phyloP scores from a whole-genome alignment of 2,329 filamentous ascomycete species.

The Calonectria ilicicola region DNA sequence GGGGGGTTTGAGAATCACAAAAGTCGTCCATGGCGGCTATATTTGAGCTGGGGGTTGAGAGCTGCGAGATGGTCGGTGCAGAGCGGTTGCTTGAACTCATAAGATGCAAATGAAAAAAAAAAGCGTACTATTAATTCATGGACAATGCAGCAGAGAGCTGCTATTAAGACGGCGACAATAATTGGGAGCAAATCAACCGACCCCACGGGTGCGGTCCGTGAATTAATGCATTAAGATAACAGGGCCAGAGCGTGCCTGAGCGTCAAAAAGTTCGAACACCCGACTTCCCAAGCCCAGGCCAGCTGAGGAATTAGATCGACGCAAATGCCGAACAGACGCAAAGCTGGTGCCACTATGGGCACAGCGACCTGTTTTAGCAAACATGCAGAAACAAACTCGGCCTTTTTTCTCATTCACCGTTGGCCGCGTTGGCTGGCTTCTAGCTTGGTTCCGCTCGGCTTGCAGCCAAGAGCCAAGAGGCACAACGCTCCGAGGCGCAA shows the following conservation, averaged over 20 bases:
- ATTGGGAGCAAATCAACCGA: neutral
- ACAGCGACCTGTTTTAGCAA: neutral
- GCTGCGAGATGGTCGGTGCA: slow-evolving; percentile 5
- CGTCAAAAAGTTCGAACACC: neutral
- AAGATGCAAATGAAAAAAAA: slow-evolving; percentile 4
- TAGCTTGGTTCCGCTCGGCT: neutral
- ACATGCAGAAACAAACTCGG: slow-evolving; percentile 1
- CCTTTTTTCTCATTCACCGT: neutral
- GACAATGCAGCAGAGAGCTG: neutral
- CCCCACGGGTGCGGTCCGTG: slow-evolving; percentile 6
- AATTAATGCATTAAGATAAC: slow-evolving; percentile 13
- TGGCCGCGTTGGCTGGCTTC: neutral
- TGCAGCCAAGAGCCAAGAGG: neutral
- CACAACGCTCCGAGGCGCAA: neutral
- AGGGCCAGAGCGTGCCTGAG: slow-evolving; percentile 1
- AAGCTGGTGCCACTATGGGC: neutral
- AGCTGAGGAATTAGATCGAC: neutral
- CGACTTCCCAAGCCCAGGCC: neutral
- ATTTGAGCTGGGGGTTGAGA: neutral
- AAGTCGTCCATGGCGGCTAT: slow-evolving; percentile 9
- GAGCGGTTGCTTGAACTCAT: neutral
- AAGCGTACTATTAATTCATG: slow-evolving; percentile 1
- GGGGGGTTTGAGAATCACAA: neutral
- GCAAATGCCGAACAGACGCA: slow-evolving; percentile 2
- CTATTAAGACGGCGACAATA: neutral